phyloP scores from a whole-genome alignment of 306 rosid genomes.

The Pterocarpus santalinus region DNA sequence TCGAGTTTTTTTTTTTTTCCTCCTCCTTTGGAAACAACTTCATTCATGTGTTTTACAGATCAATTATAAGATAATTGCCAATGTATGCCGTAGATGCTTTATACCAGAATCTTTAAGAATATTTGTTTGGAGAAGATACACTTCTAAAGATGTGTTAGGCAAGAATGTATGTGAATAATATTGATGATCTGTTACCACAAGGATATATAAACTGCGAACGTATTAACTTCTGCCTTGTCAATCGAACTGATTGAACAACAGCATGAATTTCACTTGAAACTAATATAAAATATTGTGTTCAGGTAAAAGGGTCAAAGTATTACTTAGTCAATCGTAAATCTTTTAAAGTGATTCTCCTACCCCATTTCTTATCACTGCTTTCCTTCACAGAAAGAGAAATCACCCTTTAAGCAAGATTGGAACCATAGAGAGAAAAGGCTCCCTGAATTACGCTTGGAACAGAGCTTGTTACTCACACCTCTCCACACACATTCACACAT shows the following conservation, averaged over 20 bases:
- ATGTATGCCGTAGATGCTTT: too few relatives aligned
- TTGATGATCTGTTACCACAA: too few relatives aligned
- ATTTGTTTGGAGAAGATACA: too few relatives aligned
- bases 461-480: background rate
- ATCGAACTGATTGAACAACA: constrained; percentile 14
- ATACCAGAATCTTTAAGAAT: too few relatives aligned
- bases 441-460: background rate
- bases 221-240: background rate
- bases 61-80: too few relatives aligned
- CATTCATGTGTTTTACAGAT: too few relatives aligned
- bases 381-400: constrained; percentile 37
- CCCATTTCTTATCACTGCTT: background rate
- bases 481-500: background rate
- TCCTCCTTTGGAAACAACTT: too few relatives aligned
- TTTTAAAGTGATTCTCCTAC: constrained; percentile 15
- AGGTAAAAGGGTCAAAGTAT: constrained; percentile 1
- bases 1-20: background rate
- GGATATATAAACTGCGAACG: background rate
- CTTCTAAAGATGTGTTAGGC: too few relatives aligned
- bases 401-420: constrained; percentile 6
- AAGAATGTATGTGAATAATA: too few relatives aligned
- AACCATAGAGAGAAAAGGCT: background rate
- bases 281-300: background rate
- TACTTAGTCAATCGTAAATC: background rate
- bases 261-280: background rate